Evolutionary conservation across 2,329 filamentous ascomycete species (phyloP), one percentile per base, ranked within the genome.

Genomic region (Myriangium duriaei): DNA sequence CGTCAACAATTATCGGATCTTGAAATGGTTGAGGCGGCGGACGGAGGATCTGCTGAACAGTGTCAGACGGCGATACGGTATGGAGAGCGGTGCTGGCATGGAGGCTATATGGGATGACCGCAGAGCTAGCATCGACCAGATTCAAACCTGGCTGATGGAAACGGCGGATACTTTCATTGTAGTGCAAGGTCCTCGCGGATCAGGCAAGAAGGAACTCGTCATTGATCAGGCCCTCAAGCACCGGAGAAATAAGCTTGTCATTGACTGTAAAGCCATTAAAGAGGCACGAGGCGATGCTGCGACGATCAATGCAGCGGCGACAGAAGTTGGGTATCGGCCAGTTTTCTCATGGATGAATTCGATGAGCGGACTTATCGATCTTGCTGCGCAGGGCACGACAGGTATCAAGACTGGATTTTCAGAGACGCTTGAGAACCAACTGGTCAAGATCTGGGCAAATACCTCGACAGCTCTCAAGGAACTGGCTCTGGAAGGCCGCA

Each of bases 291-390:
- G 91, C 4, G 91, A 98, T 53, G 78, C 79, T 5, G 75, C 78
- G 2, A 94, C 83, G 0, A 94, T 98, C 50, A 75, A 75, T 43
- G 77, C 80, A 29, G 77, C 91, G 4, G 91, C 88, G 1, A 63
- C 68, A 1, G 76, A 87, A 46, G 87, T 96, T 34, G 88, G 91
- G 6, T 96, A 95, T 55, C 71, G 82, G 6, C 91, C 91, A 0
- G 76, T 98, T 0, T 98, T 98, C 57, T 92, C 84, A 0, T 96
- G 87, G 83, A 81, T 92, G 62, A 95, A 96, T 59, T 94, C 78
- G 52, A 75, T 96, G 47, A 93, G 83, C 60, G 93, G 86, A 55
- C 74, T 95, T 61, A 69, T 94, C 46, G 91, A 96, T 50, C 72
- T 96, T 26, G 91, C 88, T 14, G 84, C 91, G 1, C 88, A 95